Percentiles rank a stretch among this genome's conserved stretches.
phyloP scores from a whole-genome alignment of 1,139 yeast species.

The Hyphopichia khmerensis region DNA sequence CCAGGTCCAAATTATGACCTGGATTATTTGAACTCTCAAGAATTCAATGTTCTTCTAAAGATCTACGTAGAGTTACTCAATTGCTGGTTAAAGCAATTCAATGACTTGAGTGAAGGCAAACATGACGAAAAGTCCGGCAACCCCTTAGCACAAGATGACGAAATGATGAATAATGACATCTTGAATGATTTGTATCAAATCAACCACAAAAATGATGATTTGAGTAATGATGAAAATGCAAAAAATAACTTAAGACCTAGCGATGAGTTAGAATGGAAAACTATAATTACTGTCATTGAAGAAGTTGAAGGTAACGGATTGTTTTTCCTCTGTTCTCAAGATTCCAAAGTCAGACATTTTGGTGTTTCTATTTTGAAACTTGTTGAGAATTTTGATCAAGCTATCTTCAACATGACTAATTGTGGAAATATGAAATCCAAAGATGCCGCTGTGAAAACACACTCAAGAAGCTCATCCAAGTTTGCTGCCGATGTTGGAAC shows the following conservation, averaged over 20 bases:
- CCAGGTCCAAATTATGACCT: constrained; percentile 49
- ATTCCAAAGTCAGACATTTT: constrained; percentile 65
- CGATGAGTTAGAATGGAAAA: constrained; percentile 77
- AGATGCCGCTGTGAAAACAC: constrained; percentile 22
- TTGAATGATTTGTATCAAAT: constrained; percentile 46
- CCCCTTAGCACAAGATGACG: constrained; percentile 38
- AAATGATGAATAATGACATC: constrained; percentile 39
- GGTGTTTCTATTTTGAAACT: constrained; percentile 75
- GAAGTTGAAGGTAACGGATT: constrained; percentile 96
- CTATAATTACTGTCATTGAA: constrained; percentile 79
- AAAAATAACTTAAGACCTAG: constrained; percentile 33
- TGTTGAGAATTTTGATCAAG: constrained; percentile 83
- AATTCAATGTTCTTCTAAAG: constrained; percentile 59
- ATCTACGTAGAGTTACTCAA: constrained; percentile 76
- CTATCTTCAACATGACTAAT: constrained; percentile 56
- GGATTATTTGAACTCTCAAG: constrained; percentile 53
- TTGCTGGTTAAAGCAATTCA: constrained; percentile 75
- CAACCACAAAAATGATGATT: constrained; percentile 38
- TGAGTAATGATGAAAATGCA: constrained; percentile 18
- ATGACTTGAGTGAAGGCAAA: constrained; percentile 17
- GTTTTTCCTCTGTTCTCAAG: constrained; percentile 88
- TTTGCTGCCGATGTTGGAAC: constrained; percentile 81
- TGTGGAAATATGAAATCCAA: not conserved
- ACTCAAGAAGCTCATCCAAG: constrained; percentile 62
- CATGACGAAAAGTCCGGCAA: constrained; percentile 20